A percentile compares a stretch with the other conserved stretches of the same genome.
Conservation (phyloP, 2,329 filamentous ascomycete genomes). For the Venturiaceae sp. region DNA sequence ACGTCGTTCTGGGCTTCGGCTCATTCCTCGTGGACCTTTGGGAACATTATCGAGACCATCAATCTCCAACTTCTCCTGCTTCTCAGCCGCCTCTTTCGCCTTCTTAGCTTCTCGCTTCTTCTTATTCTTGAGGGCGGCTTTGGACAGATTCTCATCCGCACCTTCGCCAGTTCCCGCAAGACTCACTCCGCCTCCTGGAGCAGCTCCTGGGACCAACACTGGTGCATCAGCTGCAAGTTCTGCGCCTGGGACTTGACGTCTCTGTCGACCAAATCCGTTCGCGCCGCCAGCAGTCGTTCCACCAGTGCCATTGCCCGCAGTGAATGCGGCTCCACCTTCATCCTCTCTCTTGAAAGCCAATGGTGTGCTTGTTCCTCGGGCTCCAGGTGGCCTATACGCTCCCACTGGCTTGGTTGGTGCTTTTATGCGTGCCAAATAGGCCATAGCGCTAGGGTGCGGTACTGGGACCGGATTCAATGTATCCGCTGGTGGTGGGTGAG, state of each 20-base stretch:
- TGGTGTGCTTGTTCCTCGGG: constrained; percentile 78
- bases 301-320: constrained; percentile 62
- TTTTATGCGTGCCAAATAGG: constrained; percentile 79
- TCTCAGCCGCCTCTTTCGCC: constrained; percentile 63
- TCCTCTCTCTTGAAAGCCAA: constrained; percentile 97
- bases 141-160: constrained; percentile 65
- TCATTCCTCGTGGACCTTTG: constrained; percentile 16
- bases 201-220: constrained; percentile 54
- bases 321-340: constrained; percentile 82
- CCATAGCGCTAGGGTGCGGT: constrained; percentile 73
- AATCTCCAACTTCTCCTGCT: constrained; percentile 24
- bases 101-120: constrained; percentile 97
- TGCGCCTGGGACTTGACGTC: constrained; percentile 75
- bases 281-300: constrained; percentile 45
- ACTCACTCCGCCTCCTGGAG: constrained; percentile 55
- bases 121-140: constrained; percentile 90
- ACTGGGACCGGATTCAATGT: constrained; percentile 64
- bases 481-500: constrained; percentile 51
- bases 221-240: constrained; percentile 56
- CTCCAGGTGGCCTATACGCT: constrained; percentile 89
- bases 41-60: constrained; percentile 7
- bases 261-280: constrained; percentile 71
- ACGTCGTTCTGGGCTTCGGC: constrained; percentile 58
- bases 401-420: constrained; percentile 95
- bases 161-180: constrained; percentile 55